Base-by-base conservation (phyloP, 495 filamentous ascomycete species). In the Parathielavia hyrcaniae region DNA sequence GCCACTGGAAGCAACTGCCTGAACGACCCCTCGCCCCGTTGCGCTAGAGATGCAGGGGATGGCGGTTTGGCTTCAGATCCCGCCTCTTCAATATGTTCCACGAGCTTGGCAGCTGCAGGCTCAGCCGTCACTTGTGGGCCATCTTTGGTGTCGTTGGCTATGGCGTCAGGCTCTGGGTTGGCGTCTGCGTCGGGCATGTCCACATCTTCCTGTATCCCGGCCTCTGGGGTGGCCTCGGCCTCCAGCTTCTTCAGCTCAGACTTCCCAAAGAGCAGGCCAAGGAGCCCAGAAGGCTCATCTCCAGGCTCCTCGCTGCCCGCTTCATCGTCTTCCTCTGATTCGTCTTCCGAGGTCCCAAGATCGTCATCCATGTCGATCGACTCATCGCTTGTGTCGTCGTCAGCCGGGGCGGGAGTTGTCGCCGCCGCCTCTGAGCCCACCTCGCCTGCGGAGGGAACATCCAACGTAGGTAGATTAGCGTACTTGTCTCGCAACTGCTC, bases 311-410 rank as follows among this genome's bases (percentile, higher is more conserved):
- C 78, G 16, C 72, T 75, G 34, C 75, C 77, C 7, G 80, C 81
- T 16, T 71, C 75, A 26, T 59, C 63, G 4, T 56, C 65, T 4
- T 57, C 69, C 70, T 75, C 78, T 19, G 70, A 74, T 14, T 80
- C 76, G 11, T 84, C 82, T 43, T 87, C 85, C 40, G 77, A 85
- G 34, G 87, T 85, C 26, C 82, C 83, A 70, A 88, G 81, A 60
- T 92, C 88, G 64, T 91, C 86, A 62, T 91, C 86, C 91, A 96
- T 96, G 58, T 92, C 88, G 8, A 88, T 85, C 11, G 89, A 93
- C 59, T 87, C 86, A 63, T 93, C 89, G 41, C 82, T 88, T 35
- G 77, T 77, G 56, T 91, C 84, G 23, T 89, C 49, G 35, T 10
- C 88, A 36, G 77, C 64, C 6, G 62, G 64, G 4, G 67, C 68